A percentile compares a stretch with the other conserved stretches of the same genome.
phyloP scores from a whole-genome alignment of 2,329 filamentous ascomycete genomes.

The Monilinia fructigena region DNA sequence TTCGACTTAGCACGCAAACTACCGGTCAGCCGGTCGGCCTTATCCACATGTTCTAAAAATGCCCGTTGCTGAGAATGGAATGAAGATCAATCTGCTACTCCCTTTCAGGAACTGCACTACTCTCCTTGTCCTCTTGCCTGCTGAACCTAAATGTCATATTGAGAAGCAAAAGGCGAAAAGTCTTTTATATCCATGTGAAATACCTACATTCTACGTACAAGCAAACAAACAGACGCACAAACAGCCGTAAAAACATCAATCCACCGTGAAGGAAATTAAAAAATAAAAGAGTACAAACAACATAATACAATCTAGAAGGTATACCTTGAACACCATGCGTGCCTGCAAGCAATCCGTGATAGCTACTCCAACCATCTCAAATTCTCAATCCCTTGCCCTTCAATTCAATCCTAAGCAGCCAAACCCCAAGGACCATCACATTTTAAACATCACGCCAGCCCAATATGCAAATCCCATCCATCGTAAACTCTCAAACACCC shows the following conservation, averaged over 20 bases:
- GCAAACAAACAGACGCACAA: neutral
- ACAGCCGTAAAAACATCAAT: neutral
- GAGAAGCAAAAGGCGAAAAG: neutral
- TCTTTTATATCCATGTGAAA: neutral
- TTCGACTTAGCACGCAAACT: neutral
- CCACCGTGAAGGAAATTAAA: conserved; percentile 2
- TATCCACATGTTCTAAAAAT: neutral
- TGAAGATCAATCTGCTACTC: neutral
- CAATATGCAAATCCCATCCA: conserved; percentile 19
- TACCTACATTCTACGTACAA: neutral
- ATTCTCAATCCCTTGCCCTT: conserved; percentile 17
- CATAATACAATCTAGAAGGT: conserved; percentile 35
- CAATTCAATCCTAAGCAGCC: conserved; percentile 22
- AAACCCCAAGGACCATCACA: conserved; percentile 1
- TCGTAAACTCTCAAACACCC: conserved; percentile 12
- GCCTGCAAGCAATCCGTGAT: conserved; percentile 25
- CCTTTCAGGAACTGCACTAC: neutral
- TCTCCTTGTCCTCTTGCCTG: neutral
- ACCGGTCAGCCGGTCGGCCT: neutral
- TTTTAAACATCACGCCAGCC: conserved; percentile 19
- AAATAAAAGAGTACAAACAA: conserved; percentile 16
- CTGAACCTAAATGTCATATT: neutral
- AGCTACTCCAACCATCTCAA: conserved; percentile 28
- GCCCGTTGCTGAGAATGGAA: neutral
- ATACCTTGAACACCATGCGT: conserved; percentile 26